These are phyloP conservation scores for Serendipita sp. DNA, from an alignment of 1,284 basidiomycete species.

Conservation along the genomic window DNA sequence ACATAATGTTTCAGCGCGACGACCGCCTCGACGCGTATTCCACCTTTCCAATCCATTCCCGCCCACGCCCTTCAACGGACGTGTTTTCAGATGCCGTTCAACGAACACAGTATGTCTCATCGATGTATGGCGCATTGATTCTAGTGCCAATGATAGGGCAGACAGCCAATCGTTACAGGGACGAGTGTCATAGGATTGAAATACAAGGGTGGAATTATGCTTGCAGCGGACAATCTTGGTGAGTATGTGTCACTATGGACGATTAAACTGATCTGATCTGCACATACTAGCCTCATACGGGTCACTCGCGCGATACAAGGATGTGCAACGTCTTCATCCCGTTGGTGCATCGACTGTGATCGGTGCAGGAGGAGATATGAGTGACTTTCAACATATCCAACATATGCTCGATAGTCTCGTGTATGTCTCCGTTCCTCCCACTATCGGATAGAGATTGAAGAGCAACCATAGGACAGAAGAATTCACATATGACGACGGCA, in stretches of 20 bases:
- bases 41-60: conserved; percentile 55
- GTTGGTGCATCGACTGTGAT: conserved; percentile 78
- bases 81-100: conserved; percentile 52
- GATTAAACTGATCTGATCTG: background rate
- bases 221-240: conserved; percentile 98
- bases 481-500: conserved; percentile 67
- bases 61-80: conserved; percentile 39
- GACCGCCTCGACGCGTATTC: conserved; percentile 58
- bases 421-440: conserved; percentile 14
- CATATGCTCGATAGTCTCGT: conserved; percentile 57
- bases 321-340: conserved; percentile 74
- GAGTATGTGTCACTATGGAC: conserved; percentile 12
- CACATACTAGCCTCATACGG: conserved; percentile 74
- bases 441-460: conserved; percentile 2
- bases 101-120: conserved; percentile 52
- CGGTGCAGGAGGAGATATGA: conserved; percentile 93
- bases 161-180: conserved; percentile 92
- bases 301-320: conserved; percentile 93
- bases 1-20: conserved; percentile 35
- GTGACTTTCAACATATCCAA: conserved; percentile 93
- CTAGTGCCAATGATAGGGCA: conserved; percentile 21
- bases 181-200: conserved; percentile 89
- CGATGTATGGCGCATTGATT: background rate
- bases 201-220: conserved; percentile 95
- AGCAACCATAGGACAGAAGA: conserved; percentile 45